Evolutionary conservation across 805 yeast genomes (phyloP).

Genomic region (Nakazawaea holstii): DNA sequence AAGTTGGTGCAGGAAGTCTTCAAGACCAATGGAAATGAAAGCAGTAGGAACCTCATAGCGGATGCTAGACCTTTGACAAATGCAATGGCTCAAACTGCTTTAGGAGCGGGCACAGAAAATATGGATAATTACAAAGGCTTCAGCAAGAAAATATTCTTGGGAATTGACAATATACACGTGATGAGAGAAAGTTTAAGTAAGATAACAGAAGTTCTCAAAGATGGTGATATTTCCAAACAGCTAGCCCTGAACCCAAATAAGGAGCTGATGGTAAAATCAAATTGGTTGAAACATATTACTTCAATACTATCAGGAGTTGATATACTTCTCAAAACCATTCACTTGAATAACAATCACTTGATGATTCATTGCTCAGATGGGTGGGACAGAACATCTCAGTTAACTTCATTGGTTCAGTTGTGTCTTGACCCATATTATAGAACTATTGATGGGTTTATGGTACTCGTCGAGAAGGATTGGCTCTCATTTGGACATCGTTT

Average conservation of each 20-base stretch:
- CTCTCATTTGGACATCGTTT: constrained; percentile 90
- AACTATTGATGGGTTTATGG: constrained; percentile 82
- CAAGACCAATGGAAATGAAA: constrained; percentile 39
- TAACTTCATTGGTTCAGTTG: constrained; percentile 75
- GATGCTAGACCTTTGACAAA: constrained; percentile 92
- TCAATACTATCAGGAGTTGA: constrained; percentile 72
- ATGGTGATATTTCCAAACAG: constrained; percentile 54
- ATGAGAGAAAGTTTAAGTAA: constrained; percentile 79
- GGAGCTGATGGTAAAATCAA: constrained; percentile 54
- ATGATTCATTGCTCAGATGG: constrained; percentile 96
- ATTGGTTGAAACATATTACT: constrained; percentile 74
- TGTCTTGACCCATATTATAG: constrained; percentile 89
- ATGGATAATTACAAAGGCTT: constrained; percentile 76
- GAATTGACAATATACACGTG: constrained; percentile 92
- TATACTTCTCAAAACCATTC: constrained; percentile 73
- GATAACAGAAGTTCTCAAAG: constrained; percentile 56
- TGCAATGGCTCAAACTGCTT: constrained; percentile 93
- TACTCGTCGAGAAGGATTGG: constrained; percentile 92
- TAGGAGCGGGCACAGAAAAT: constrained; percentile 97
- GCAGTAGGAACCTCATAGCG: constrained; percentile 57
- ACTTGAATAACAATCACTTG: constrained; percentile 76
- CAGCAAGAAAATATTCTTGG: constrained; percentile 70
- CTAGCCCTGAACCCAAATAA: constrained; percentile 36
- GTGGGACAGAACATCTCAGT: constrained; percentile 96
- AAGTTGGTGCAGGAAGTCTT: constrained; percentile 71